phyloP scores from a whole-genome alignment of 2,329 filamentous ascomycete species.

The Drechslerella coelobrocha region DNA sequence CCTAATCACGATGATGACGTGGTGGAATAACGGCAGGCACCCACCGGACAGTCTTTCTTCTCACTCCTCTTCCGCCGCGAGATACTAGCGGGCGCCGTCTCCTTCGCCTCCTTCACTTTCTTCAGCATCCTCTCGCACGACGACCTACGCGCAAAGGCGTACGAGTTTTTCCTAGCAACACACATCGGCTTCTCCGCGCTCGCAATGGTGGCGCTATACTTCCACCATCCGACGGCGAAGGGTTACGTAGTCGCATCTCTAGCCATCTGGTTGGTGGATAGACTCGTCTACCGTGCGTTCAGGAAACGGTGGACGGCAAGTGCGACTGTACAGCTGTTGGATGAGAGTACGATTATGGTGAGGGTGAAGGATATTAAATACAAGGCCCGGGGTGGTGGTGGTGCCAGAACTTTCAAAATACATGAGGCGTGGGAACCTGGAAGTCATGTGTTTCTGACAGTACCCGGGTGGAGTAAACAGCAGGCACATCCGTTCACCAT shows the following conservation, averaged over 20 bases:
- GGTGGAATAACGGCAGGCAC: conserved; percentile 10
- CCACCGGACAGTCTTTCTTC: conserved; percentile 62
- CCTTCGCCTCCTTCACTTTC: conserved; percentile 35
- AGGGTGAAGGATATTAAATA: conserved; percentile 24
- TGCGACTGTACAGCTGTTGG: conserved; percentile 14
- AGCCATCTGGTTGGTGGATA: conserved; percentile 66
- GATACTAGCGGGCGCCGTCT: conserved; percentile 69
- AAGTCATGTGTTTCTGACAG: conserved; percentile 69
- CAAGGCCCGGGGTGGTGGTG: too few species aligned
- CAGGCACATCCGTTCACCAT: conserved; percentile 74
- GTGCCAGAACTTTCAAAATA: too few species aligned
- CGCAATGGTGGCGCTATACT: conserved; percentile 66
- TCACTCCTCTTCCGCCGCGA: conserved; percentile 66
- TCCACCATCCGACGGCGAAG: conserved; percentile 65
- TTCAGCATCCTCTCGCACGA: conserved; percentile 60
- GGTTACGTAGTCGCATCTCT: conserved; percentile 65
- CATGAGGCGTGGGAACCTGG: conserved; percentile 66
- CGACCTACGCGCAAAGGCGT: conserved; percentile 67
- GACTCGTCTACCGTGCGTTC: conserved; percentile 61
- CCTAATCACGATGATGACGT: neutral
- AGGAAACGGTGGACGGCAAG: conserved; percentile 28
- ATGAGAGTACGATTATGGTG: conserved; percentile 33
- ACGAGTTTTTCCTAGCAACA: conserved; percentile 68
- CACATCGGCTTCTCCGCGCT: conserved; percentile 67
- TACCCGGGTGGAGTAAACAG: conserved; percentile 65